Evolutionary conservation across 2,329 filamentous ascomycete genomes (phyloP).

Genomic region (Aspergillus spinulosporus): DNA sequence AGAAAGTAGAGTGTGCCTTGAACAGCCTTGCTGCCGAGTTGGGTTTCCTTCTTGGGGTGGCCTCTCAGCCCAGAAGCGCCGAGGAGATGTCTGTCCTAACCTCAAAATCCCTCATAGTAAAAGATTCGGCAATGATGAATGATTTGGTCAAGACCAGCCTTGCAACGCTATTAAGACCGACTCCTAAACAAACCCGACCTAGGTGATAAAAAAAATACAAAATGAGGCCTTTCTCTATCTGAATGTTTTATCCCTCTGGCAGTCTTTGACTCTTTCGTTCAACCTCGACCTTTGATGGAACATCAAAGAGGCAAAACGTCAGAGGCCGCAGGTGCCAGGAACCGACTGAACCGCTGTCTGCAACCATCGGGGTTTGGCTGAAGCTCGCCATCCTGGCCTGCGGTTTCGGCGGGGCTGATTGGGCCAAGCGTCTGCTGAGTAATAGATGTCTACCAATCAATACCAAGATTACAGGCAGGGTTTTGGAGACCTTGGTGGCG

Average conservation of each 20-base stretch:
- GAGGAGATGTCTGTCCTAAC: slow-evolving; percentile 13
- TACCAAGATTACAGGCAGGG: neutral
- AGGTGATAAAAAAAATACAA: too few relatives aligned
- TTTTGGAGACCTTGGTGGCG: slow-evolving; percentile 24
- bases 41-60: slow-evolving; percentile 4
- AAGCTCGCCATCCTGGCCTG: slow-evolving; percentile 16
- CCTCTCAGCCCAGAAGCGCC: neutral
- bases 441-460: slow-evolving; percentile 15
- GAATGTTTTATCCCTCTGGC: neutral
- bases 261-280: neutral
- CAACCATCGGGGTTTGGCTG: slow-evolving; percentile 19
- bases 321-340: slow-evolving; percentile 26
- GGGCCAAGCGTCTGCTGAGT: slow-evolving; percentile 24
- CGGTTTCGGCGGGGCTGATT: slow-evolving; percentile 24
- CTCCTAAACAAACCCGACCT: too few relatives aligned
- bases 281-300: neutral
- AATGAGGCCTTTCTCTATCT: too few relatives aligned
- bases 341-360: slow-evolving; percentile 17
- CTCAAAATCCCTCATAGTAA: slow-evolving; percentile 17
- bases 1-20: neutral
- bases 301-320: slow-evolving; percentile 14
- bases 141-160: slow-evolving; percentile 12
- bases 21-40: neutral
- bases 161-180: slow-evolving; percentile 9
- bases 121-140: slow-evolving; percentile 3